Conservation (phyloP, 306 rosid genomes). For the Citrullus amarus region DNA sequence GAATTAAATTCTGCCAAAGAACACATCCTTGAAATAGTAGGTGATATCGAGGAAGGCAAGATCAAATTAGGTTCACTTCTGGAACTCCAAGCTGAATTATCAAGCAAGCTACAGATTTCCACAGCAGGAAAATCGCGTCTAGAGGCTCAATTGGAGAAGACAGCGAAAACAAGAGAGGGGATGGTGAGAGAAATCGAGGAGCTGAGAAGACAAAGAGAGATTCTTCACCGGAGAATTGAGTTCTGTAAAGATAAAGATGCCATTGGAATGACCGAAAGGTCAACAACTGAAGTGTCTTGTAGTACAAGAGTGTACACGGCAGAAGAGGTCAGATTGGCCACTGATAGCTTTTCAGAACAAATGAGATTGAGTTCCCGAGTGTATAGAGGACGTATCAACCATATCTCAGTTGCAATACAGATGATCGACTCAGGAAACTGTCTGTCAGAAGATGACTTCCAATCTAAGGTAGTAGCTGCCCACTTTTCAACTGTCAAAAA, state of each 20-base stretch:
- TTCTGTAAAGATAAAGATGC: slow-evolving; percentile 66
- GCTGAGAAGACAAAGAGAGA: slow-evolving; percentile 47
- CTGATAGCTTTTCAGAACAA: slow-evolving; percentile 42
- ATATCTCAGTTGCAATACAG: slow-evolving; percentile 45
- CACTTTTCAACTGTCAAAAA: background rate
- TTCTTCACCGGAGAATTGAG: slow-evolving; percentile 51
- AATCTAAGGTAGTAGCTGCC: slow-evolving; percentile 35
- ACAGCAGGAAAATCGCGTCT: slow-evolving; percentile 18
- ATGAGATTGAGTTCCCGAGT: slow-evolving; percentile 36
- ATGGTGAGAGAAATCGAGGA: slow-evolving; percentile 43
- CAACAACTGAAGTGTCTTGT: slow-evolving; percentile 19
- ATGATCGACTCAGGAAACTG: slow-evolving; percentile 18
- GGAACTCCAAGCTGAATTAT: slow-evolving; percentile 42
- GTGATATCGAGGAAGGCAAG: slow-evolving; percentile 39
- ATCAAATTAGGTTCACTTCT: slow-evolving; percentile 27
- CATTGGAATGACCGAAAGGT: slow-evolving; percentile 39
- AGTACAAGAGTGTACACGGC: slow-evolving; percentile 39
- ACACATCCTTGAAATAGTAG: slow-evolving; percentile 17
- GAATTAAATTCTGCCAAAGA: slow-evolving; percentile 31
- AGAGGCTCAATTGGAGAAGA: slow-evolving; percentile 31
- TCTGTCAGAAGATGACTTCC: slow-evolving; percentile 30
- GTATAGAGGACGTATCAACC: slow-evolving; percentile 49
- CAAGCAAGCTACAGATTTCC: slow-evolving; percentile 34
- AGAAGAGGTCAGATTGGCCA: slow-evolving; percentile 55
- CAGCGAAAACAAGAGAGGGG: slow-evolving; percentile 22